Evolutionary conservation across 2,329 filamentous ascomycete genomes (phyloP), one percentile per base, ranked within the genome.

Genomic region (Colletotrichum zoysiae): DNA sequence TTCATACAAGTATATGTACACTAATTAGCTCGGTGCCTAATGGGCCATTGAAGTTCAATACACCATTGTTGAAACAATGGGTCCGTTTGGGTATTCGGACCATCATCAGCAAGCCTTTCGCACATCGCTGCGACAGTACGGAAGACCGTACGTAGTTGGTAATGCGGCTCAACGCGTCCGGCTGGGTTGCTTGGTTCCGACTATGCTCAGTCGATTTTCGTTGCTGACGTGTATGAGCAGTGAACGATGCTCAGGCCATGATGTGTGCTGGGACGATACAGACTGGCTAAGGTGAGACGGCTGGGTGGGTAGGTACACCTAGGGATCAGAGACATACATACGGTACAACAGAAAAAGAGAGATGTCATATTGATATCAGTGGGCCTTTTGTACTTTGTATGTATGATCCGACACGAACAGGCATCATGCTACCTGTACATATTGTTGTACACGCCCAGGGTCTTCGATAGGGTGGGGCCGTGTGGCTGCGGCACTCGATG

Each of bases 311-410:
- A 68, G 44, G 44, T 48, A 23, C 20, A 4, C 26, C 18, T 33
- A 55, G 30, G 26, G 18, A 56, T 12, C 5, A 14, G n/a, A 56
- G 30, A n/a, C 5, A 56, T 38, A 20, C 30, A n/a, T 11, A 18
- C n/a, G 5, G 23, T 23, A 30, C 35, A 51, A 14, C 51, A 26
- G 57, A 58, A 66, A 66, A 46, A 62, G 58, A 58, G 59, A 55
- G 59, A 69, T 69, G 69, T 64, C 69, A 64, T 64, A 59, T 69
- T 71, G 65, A 71, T 71, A 71, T 69, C 69, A 69, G 69, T 71
- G 69, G 65, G 44, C 30, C 69, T n/a, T 35, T 50, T 40, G 51
- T 30, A 30, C 30, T 30, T 30, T 30, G 30, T 30, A 30, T 30
- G 30, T 30, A n/a, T 69, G 65, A 71, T 69, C 55, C 64, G 65